Evolutionary conservation across 169 alveolate genomes (phyloP).

Genomic region (Neospora caninum): DNA sequence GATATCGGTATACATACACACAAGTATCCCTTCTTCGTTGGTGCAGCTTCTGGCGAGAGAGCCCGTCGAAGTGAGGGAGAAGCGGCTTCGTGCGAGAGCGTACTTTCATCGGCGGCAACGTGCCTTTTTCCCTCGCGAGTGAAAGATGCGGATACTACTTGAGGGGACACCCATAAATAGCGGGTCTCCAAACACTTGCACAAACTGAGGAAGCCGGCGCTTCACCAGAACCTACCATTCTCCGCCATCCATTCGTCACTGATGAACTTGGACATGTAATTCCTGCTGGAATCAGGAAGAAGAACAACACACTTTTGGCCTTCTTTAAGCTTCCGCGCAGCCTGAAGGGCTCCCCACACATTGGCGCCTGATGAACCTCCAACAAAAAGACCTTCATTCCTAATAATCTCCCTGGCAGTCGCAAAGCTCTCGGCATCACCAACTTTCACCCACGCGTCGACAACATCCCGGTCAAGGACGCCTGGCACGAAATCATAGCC

Average conservation of each 20-base stretch:
- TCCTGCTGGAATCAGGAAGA: constrained; percentile 78
- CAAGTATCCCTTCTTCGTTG: too few relatives aligned
- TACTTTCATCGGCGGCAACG: too few relatives aligned
- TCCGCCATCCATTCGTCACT: constrained; percentile 80
- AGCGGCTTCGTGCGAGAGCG: not conserved
- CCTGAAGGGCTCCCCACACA: constrained; percentile 83
- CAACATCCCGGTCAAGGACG: constrained; percentile 72
- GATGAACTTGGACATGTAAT: constrained; percentile 83
- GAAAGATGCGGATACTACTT: too few relatives aligned
- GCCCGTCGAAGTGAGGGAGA: not conserved
- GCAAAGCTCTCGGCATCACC: constrained; percentile 81
- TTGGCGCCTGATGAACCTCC: constrained; percentile 90
- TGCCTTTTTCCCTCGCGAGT: too few relatives aligned
- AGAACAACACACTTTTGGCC: constrained; percentile 63
- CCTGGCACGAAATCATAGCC: constrained; percentile 89
- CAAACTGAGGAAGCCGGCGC: not conserved
- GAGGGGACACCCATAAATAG: too few relatives aligned
- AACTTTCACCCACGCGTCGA: constrained; percentile 84
- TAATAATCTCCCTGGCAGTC: constrained; percentile 81
- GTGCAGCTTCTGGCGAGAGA: not conserved
- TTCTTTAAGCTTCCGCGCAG: constrained; percentile 72
- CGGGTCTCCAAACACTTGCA: too few relatives aligned
- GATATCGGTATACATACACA: too few relatives aligned
- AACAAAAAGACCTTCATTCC: constrained; percentile 86
- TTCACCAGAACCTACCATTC: constrained; percentile 20